Conservation (phyloP, 1,284 basidiomycete genomes). For the Sanguinoderma infundibulare region DNA sequence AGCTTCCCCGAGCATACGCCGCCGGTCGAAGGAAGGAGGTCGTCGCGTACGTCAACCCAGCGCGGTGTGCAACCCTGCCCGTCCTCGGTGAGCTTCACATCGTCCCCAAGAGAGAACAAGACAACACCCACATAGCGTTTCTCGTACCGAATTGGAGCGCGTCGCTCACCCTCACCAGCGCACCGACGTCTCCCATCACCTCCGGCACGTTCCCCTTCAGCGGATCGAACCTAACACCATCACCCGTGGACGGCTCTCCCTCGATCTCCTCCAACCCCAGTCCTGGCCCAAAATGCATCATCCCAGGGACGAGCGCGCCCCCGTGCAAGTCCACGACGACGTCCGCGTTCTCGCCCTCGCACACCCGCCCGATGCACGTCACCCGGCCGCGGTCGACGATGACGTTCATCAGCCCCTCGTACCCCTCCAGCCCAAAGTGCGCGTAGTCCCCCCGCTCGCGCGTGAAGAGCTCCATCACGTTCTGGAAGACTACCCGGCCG, state of each 20-base stretch:
- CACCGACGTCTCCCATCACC: slow-evolving; percentile 54
- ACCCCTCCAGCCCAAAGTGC: slow-evolving; percentile 16
- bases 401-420: slow-evolving; percentile 21
- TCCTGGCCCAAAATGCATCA: slow-evolving; percentile 63
- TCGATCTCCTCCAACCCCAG: slow-evolving; percentile 66
- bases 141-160: slow-evolving; percentile 74
- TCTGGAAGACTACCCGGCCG: slow-evolving; percentile 57
- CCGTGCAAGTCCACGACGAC: slow-evolving; percentile 51
- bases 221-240: slow-evolving; percentile 63
- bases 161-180: slow-evolving; percentile 70
- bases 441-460: slow-evolving; percentile 24
- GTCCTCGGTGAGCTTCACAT: background rate
- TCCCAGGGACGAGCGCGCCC: slow-evolving; percentile 59
- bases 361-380: slow-evolving; percentile 27
- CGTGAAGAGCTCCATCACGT: slow-evolving; percentile 55
- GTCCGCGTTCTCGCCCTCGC: slow-evolving; percentile 24
- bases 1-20: slow-evolving; percentile 63
- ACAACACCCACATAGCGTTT: slow-evolving; percentile 62
- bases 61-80: slow-evolving; percentile 60
- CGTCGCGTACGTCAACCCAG: slow-evolving; percentile 64
- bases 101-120: slow-evolving; percentile 27
- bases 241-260: slow-evolving; percentile 68
- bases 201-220: slow-evolving; percentile 45
- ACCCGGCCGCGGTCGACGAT: slow-evolving; percentile 36
- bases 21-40: slow-evolving; percentile 60